Base-by-base conservation (phyloP, 2,329 filamentous ascomycete genomes). In the Camillea tinctor region DNA sequence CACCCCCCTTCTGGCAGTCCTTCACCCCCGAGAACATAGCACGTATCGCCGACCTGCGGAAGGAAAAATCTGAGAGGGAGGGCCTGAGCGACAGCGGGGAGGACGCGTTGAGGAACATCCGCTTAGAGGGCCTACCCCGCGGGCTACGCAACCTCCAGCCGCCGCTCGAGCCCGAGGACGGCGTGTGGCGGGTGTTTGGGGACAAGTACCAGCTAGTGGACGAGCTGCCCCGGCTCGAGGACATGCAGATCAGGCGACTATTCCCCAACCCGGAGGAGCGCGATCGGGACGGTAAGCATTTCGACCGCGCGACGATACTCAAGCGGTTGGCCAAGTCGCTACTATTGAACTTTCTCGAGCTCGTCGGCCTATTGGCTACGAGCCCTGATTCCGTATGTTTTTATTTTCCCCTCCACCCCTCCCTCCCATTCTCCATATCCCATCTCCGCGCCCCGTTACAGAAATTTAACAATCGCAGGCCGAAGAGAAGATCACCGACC, bases 1-100 rank as follows among this genome's bases (percentile, higher is more conserved):
- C 95, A 23, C 95, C 95, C 23, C 88, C 89, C 0, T 96, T 97
- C 78, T 98, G 91, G 88, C 88, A 89, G 67, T 84, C 91, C 73
- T 98, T 98, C 76, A 97, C 92, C 0, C 75, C 86, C 2, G 86
- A 89, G 24, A 96, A 94, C 71, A 70, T 91, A 56, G 77, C 84
- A 15, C 86, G 85, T 3, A 76, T 84, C 57, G 74, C 78, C 5
- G 73, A 77, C 21, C 67, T 84, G 15, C 79, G 77, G 55, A 73
- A 74, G 52, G 68, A 76, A 1, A 73, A 78, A 59, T 72, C 76
- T 26, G 73, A 74, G 11, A 68, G 71, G 11, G 58, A 58, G 7
- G 68, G 59, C 36, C 4, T 44, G 13, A 44, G 36, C 11, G n/a
- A n/a, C n/a, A 4, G 26, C 26, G 36, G n/a, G 4, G 36, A 44